Conservation (phyloP, 2,329 filamentous ascomycete species). For the Sclerotinia subarctica region DNA sequence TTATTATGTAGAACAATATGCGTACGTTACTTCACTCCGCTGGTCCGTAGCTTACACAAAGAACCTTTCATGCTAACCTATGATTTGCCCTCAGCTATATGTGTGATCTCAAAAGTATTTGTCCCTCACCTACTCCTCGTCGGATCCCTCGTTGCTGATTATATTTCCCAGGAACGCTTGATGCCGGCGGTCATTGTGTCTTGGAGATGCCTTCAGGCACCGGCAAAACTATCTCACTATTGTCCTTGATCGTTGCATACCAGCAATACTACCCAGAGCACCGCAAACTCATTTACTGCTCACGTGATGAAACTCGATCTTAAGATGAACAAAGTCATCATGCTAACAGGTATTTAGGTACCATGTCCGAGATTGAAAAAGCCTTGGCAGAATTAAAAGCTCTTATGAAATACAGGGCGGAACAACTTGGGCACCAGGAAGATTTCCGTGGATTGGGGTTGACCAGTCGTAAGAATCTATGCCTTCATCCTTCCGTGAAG, state of each 20-base stretch:
- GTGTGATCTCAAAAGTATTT: constrained; percentile 71
- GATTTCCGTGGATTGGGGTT: constrained; percentile 90
- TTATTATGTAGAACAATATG: constrained; percentile 65
- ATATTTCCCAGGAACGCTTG: constrained; percentile 63
- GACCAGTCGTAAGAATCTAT: constrained; percentile 95
- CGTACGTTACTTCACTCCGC: constrained; percentile 41
- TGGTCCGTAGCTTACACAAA: no score
- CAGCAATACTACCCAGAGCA: constrained; percentile 92
- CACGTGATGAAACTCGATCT: constrained; percentile 52
- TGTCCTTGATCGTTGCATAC: constrained; percentile 95
- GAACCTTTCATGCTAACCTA: constrained; percentile 22
- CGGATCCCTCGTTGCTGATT: constrained; percentile 23
- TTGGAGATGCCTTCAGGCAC: constrained; percentile 99
- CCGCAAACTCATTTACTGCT: constrained; percentile 97
- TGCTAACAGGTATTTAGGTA: constrained; percentile 48
- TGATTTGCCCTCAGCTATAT: constrained; percentile 56
- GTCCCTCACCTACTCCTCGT: background rate
- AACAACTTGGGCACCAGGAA: constrained; percentile 85
- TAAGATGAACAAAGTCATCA: background rate
- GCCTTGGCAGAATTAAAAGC: constrained; percentile 86
- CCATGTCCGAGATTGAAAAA: constrained; percentile 99
- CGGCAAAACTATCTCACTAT: constrained; percentile 91
- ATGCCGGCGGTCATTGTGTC: constrained; percentile 91
- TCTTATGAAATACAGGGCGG: constrained; percentile 89
- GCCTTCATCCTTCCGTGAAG: constrained; percentile 92